A percentile compares a stretch with the other conserved stretches of the same genome.
Conservation (phyloP, 2,329 filamentous ascomycete species). For the Zasmidium citrigriseum region DNA sequence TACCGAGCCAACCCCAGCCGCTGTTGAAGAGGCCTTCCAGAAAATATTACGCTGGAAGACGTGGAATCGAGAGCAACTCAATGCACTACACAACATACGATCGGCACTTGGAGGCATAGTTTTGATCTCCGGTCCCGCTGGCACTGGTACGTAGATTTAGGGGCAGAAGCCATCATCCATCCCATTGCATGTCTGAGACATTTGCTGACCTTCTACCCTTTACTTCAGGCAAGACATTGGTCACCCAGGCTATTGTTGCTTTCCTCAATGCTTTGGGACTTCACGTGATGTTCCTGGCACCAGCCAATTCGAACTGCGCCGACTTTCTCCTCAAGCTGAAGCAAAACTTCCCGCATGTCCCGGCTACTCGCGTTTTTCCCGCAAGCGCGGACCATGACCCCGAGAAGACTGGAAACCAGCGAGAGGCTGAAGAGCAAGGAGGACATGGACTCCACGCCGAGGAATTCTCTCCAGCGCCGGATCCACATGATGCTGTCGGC, state of each 20-base stretch:
- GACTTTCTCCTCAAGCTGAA: constrained; percentile 21
- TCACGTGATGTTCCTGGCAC: constrained; percentile 20
- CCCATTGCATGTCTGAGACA: too few relatives aligned
- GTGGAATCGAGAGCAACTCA: constrained; percentile 22
- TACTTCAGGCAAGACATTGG: too few relatives aligned
- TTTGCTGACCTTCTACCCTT: neutral
- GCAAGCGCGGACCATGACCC: constrained; percentile 13
- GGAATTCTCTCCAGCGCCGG: neutral
- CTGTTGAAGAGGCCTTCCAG: constrained; percentile 13
- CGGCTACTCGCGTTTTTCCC: constrained; percentile 18
- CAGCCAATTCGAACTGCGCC: constrained; percentile 23
- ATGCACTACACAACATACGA: constrained; percentile 17
- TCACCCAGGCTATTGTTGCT: constrained; percentile 16
- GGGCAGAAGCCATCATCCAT: neutral
- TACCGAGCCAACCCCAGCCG: neutral
- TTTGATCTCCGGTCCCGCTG: constrained; percentile 21
- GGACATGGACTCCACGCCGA: too few relatives aligned
- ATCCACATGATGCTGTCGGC: neutral
- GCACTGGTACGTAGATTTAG: too few relatives aligned
- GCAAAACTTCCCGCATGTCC: constrained; percentile 17
- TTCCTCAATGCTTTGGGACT: constrained; percentile 22
- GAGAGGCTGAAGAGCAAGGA: neutral
- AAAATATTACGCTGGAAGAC: constrained; percentile 14
- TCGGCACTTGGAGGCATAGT: constrained; percentile 15
- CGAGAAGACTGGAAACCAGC: constrained; percentile 4